Base-by-base conservation (phyloP, 2,329 filamentous ascomycete genomes). In the Escovopsis sp. region DNA sequence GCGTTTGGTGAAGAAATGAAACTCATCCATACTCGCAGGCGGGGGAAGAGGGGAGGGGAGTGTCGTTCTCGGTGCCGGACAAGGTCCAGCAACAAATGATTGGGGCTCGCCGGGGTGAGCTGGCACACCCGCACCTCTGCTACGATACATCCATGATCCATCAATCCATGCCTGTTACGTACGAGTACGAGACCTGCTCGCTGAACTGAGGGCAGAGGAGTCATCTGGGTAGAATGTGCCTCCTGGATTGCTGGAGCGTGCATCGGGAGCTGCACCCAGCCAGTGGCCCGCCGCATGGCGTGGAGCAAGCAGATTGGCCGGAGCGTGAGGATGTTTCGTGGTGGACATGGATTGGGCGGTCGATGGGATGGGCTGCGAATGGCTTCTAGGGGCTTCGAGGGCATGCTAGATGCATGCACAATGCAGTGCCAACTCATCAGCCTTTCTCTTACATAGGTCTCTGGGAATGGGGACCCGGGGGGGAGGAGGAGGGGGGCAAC, bases 291-390 rank as follows among this genome's bases (percentile, higher is more conserved):
- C 46, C 43, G 49, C 47, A 48, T 49, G 51, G 54, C 54, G 54
- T 56, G 54, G 54, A 52, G 44, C 49, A 47, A 39, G 45, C 45
- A 49, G 53, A 56, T 55, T 53, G 51, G 51, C 42, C 45, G 26
- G 46, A 42, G 36, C 40, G 38, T 15, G 15, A 42, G 42, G 38
- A 44, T 34, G 42, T 46, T 44, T 49, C 47, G 49, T 48, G 49
- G 48, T 45, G 39, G 44, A 40, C 43, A 41, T 42, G 50, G 49
- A 50, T 51, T 51, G 52, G 51, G 43, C 44, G 45, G 40, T 44
- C 44, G 43, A 45, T 45, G 47, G 39, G 43, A 39, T 40, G 36
- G 44, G 34, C 33, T 36, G 36, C 40, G 42, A 40, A 42, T 42
- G 45, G 33, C 36, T 38, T 12, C 38, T n/a, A 39, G 38, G 38